These are phyloP conservation scores for Penicillium oxalicum DNA, from an alignment of 2,329 filamentous ascomycete genomes.

Conservation along the genomic window DNA sequence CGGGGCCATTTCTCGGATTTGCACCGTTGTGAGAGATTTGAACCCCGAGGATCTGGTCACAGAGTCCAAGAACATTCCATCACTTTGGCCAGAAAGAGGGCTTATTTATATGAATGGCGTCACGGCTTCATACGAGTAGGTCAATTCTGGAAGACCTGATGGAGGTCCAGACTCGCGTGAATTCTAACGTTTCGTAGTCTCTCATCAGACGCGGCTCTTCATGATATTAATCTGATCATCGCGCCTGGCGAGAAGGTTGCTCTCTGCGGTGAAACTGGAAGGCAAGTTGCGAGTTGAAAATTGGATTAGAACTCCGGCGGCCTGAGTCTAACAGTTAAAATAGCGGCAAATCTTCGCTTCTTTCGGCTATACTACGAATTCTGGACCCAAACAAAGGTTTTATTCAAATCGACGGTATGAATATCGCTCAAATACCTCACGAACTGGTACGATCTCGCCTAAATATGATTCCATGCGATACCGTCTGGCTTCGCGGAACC, in stretches of 20 bases:
- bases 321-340: background rate
- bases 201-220: conserved; percentile 13
- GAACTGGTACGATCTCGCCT: conserved; percentile 20
- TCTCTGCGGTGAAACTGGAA: conserved; percentile 28
- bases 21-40: conserved; percentile 41
- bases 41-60: conserved; percentile 34
- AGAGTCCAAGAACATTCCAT: conserved; percentile 30
- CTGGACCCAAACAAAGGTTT: conserved; percentile 24
- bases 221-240: conserved; percentile 18
- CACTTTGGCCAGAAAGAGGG: conserved; percentile 34
- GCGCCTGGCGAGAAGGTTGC: conserved; percentile 25
- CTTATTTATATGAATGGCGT: conserved; percentile 33
- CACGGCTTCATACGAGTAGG: conserved; percentile 35
- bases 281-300: conserved; percentile 9
- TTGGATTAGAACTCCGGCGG: background rate
- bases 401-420: conserved; percentile 24
- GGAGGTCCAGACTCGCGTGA: background rate
- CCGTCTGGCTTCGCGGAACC: conserved; percentile 23
- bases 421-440: conserved; percentile 19
- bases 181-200: conserved; percentile 1
- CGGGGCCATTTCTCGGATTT: conserved; percentile 32
- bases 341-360: conserved; percentile 27
- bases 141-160: background rate
- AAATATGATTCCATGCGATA: conserved; percentile 28
- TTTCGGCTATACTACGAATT: conserved; percentile 23